Evolutionary conservation across 2,329 filamentous ascomycete genomes (phyloP), one percentile per base, ranked within the genome.

Genomic region (Diaporthe nobilis): DNA sequence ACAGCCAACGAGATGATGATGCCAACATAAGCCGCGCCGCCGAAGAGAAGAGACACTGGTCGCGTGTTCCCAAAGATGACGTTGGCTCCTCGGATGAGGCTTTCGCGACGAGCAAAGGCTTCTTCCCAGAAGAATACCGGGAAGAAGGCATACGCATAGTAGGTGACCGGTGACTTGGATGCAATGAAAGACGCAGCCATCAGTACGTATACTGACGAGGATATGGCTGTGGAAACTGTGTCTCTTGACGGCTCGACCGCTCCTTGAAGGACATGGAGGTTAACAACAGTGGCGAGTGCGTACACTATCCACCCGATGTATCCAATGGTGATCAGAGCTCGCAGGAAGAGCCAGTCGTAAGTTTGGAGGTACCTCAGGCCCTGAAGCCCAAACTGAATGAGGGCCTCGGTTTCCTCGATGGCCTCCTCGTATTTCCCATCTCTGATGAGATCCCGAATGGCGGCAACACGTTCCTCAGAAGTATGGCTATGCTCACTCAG

Each of bases 91-190:
- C 92, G 89, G 8, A 85, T 81, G 17, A 98, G 84, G 57, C 94
- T 94, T 61, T 89, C 88, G 74, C 95, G 90, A 39, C 94, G 91
- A 4, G 94, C 94, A 83, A 93, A 96, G 0, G 98, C 94, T 81
- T 98, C 96, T 84, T 98, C 96, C 97, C 97, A 99, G 86, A 99
- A 98, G 75, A 95, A 90, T 3, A 98, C 92, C 0, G 97, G 97
- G 83, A 99, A 99, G 80, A 97, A 90, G 0, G 93, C 94, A 82
- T 99, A 99, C 2, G 92, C 91, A 81, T 98, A 99, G 83, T 99
- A 99, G 3, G 94, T 93, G 75, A 88, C 82, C 0, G 96, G 94
- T 2, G 96, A 98, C 60, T 92, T 90, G 61, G 97, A 96, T 75
- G 95, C 87, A 75, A 94, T 87, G 73, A 99, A 94, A 0, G 95